Evolutionary conservation across 148 eudicot species (phyloP).

Genomic region (Amaranthus palmeri): DNA sequence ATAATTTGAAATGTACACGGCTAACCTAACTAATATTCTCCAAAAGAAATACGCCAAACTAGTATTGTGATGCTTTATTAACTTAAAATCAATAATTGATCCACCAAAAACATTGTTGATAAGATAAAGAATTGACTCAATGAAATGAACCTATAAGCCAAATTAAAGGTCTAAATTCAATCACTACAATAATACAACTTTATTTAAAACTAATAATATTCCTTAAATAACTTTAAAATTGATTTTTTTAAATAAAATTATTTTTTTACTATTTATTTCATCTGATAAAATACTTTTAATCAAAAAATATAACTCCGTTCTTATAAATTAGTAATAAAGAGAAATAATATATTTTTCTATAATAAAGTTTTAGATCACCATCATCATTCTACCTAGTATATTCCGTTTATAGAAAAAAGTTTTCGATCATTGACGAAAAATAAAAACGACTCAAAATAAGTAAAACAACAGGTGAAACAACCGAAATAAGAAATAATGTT

Average conservation of each 20-base stretch:
- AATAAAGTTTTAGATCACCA: too few relatives aligned
- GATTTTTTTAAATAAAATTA: not conserved
- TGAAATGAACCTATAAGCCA: not conserved
- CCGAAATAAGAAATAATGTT: too few relatives aligned
- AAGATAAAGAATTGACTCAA: not conserved
- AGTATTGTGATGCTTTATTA: not conserved
- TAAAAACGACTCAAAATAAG: too few relatives aligned
- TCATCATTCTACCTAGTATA: too few relatives aligned
- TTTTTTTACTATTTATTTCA: not conserved
- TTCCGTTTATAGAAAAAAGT: too few relatives aligned
- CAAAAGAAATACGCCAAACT: not conserved
- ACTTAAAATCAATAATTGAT: constrained; percentile 5
- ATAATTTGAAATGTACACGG: not conserved
- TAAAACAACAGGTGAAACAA: too few relatives aligned
- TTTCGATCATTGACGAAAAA: too few relatives aligned
- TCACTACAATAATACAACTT: not conserved
- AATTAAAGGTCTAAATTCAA: not conserved
- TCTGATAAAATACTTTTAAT: not conserved
- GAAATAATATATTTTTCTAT: too few relatives aligned
- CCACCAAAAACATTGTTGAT: constrained; percentile 1
- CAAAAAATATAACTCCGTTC: too few relatives aligned
- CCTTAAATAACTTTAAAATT: not conserved
- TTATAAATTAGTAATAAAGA: too few relatives aligned
- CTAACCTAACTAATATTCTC: not conserved
- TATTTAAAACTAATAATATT: not conserved